A percentile compares a stretch with the other conserved stretches of the same genome.
phyloP scores from a whole-genome alignment of 306 rosid species.

The Phaseolus lunatus region DNA sequence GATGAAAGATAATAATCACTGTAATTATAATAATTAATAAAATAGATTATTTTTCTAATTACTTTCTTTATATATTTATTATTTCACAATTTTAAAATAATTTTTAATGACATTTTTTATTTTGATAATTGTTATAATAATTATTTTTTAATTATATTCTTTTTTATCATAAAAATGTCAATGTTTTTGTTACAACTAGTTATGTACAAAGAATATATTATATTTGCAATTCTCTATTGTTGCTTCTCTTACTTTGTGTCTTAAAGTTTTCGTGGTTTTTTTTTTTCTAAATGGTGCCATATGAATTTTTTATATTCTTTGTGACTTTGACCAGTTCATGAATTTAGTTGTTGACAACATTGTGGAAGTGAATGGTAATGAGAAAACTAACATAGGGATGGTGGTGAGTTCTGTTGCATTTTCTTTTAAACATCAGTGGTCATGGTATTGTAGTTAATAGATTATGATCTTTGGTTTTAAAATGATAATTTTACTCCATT shows the following conservation, averaged over 20 bases:
- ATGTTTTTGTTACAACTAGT: too few relatives aligned
- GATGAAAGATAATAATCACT: too few relatives aligned
- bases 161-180: too few relatives aligned
- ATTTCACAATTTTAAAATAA: too few relatives aligned
- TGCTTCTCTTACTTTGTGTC: neutral
- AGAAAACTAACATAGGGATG: slow-evolving; percentile 87
- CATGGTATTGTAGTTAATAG: neutral
- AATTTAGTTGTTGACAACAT: slow-evolving; percentile 95
- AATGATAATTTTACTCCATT: slow-evolving; percentile 30
- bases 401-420: slow-evolving; percentile 69
- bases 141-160: too few relatives aligned
- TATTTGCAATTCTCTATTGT: neutral
- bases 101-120: too few relatives aligned
- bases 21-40: too few relatives aligned
- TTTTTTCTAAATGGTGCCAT: neutral
- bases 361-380: slow-evolving; percentile 87
- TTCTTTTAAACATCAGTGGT: neutral
- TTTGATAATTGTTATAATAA: too few relatives aligned
- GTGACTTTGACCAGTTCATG: slow-evolving; percentile 98
- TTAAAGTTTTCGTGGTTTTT: neutral
- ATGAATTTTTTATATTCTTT: slow-evolving; percentile 61
- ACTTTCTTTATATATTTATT: too few relatives aligned
- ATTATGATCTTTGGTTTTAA: neutral
- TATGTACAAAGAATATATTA: too few relatives aligned
- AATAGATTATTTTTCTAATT: too few relatives aligned